Base-by-base conservation (phyloP, 2,329 filamentous ascomycete species). In the Paracamarosporium sp. region DNA sequence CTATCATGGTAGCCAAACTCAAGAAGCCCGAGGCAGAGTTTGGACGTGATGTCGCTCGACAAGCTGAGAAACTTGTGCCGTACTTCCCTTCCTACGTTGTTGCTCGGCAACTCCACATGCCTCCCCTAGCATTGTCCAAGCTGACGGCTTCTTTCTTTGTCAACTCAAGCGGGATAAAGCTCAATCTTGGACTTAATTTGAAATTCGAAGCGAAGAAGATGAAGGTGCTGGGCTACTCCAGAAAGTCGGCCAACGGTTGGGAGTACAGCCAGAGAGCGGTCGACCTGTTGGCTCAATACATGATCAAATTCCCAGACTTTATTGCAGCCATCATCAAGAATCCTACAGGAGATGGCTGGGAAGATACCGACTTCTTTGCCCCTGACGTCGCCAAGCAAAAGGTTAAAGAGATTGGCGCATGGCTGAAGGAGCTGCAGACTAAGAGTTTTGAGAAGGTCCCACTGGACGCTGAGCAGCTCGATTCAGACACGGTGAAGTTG, bases 161-260 rank as follows among this genome's bases (percentile, higher is more conserved):
- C 56, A 87, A 87, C 17, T 87, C 94, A 4, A 92, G 92, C 56
- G 92, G 91, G 25, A 82, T 93, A 57, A 90, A 91, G 67, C 84
- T 97, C 61, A 99, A 99, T 69, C 81, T 99, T 24, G 95, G 95
- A 0, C 83, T 99, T 60, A 99, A 99, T 71, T 84, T 99, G 65
- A 99, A 99, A 76, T 99, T 99, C 59, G 95, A 99, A 74, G 92
- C 88, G 2, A 94, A 92, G 79, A 97, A 97, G 78, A 85, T 93
- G 67, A 99, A 99, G 80, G 95, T 99, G 6, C 80, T 99, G 30
- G 95, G 95, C 0, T 99, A 97, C 77, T 97, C 94, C 24, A 90
- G 93, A 67, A 95, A 95, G 72, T 89, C 88, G 4, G 83, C 87
- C 12, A 90, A 87, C 27, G 95, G 96, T 5, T 99, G 96, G 96